A percentile compares a stretch with the other conserved stretches of the same genome.
phyloP scores from a whole-genome alignment of 495 filamentous ascomycete species.

The Haplographium delicatum region DNA sequence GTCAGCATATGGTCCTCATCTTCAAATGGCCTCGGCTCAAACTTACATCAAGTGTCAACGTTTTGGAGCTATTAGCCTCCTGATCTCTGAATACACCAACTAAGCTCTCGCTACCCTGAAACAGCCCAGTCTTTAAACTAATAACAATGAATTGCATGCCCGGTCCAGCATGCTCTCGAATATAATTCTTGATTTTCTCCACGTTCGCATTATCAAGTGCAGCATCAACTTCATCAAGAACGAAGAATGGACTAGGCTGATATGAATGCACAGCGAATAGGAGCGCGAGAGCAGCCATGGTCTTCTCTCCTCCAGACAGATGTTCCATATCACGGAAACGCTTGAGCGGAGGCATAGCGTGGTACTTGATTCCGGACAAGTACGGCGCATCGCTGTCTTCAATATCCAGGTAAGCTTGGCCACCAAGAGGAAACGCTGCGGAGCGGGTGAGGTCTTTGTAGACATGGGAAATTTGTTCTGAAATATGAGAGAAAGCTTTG shows the following conservation, averaged over 20 bases:
- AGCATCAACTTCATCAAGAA: constrained; percentile 96
- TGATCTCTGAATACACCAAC: constrained; percentile 96
- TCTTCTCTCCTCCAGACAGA: constrained; percentile 95
- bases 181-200: constrained; percentile 90
- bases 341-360: constrained; percentile 97
- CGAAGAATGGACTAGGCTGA: constrained; percentile 94
- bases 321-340: constrained; percentile 99
- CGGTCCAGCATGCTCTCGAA: constrained; percentile 86
- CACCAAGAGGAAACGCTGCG: constrained; percentile 79
- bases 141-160: constrained; percentile 99
- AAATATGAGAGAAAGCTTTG: constrained; percentile 91
- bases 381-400: constrained; percentile 83
- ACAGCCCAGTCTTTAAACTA: constrained; percentile 85
- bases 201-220: constrained; percentile 97
- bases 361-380: constrained; percentile 91
- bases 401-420: constrained; percentile 91
- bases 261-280: constrained; percentile 95
- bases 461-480: constrained; percentile 85
- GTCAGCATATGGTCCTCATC: neutral
- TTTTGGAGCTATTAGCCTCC: constrained; percentile 79
- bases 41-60: constrained; percentile 92
- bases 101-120: constrained; percentile 88
- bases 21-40: neutral
- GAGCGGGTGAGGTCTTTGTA: constrained; percentile 93
- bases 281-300: constrained; percentile 92